Evolutionary conservation across 108 stramenopile genomes (phyloP), one percentile per base, ranked within the genome.

Genomic region (Nitzschia sp.): DNA sequence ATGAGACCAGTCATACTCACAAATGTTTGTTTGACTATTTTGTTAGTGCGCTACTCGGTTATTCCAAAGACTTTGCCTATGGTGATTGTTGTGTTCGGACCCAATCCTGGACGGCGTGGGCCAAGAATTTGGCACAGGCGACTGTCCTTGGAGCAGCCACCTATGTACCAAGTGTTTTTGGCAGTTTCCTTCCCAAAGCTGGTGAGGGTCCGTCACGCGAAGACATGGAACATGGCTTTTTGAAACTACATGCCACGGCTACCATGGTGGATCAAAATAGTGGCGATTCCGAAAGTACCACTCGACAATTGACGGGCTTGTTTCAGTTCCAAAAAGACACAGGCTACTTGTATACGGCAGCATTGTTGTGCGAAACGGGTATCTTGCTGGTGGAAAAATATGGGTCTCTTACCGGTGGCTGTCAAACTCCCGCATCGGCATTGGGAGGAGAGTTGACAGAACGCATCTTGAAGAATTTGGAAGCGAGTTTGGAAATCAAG

Each of bases 321-420:
- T 76, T 76, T 31, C 51, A 70, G 26, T 77, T 77, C 46, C 55
- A 58, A 9, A 77, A 77, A 32, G 76, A 77, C 23, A 70, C 59
- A 26, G 38, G 35, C 15, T 77, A 77, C 49, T 51, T 77, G 48
- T 71, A 71, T 23, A 77, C 76, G 6, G 76, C 76, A 21, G 64
- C 36, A 9, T 36, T 77, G 36, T 46, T 77, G 66, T 53, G 63
- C 33, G 69, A 77, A 54, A 70, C 68, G 17, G 76, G 76, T 1
- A 59, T 65, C 18, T 26, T 71, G 2, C 45, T 77, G 69, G 51
- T 71, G 35, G 70, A 70, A 21, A 73, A 73, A 34, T 21, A 58
- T 24, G 49, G 54, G 19, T 61, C 31, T 0, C 29, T 66, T 11
- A 21, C 29, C 1, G 63, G 69, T 38, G 76, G 76, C 24, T 61